Percentiles rank a stretch among this genome's conserved stretches.
phyloP scores from a whole-genome alignment of 208 protist genomes.

The Trypanosomatidae sp. region DNA sequence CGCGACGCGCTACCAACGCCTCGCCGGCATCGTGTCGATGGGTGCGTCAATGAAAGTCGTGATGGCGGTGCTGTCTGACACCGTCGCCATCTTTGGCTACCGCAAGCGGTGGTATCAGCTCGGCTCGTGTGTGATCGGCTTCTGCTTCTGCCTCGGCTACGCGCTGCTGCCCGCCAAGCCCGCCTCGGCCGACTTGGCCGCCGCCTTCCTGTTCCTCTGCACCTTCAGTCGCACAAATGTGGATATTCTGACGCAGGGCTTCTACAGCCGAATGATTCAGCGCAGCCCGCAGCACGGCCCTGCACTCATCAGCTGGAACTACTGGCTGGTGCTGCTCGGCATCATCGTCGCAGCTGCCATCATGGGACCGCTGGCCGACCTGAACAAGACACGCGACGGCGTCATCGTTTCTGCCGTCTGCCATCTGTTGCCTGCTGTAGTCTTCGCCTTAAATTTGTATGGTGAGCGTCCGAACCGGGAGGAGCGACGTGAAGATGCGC shows the following conservation, averaged over 20 bases:
- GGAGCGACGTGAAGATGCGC: conserved; percentile 47
- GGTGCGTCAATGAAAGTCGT: conserved; percentile 67
- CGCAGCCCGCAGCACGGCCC: conserved; percentile 38
- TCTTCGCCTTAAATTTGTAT: conserved; percentile 77
- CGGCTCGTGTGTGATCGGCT: conserved; percentile 45
- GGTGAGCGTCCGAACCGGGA: conserved; percentile 59
- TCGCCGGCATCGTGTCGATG: conserved; percentile 40
- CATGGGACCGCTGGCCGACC: conserved; percentile 60
- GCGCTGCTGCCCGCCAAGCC: conserved; percentile 39
- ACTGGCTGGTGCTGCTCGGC: conserved; percentile 62
- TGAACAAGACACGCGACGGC: conserved; percentile 33
- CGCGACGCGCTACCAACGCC: conserved; percentile 53
- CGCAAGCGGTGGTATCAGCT: conserved; percentile 78
- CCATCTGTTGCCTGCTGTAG: conserved; percentile 49
- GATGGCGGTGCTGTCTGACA: conserved; percentile 47
- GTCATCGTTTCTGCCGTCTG: conserved; percentile 49
- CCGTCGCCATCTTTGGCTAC: conserved; percentile 62
- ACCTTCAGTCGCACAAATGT: conserved; percentile 59
- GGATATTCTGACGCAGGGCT: conserved; percentile 78
- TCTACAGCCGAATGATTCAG: conserved; percentile 76
- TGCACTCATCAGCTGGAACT: conserved; percentile 72
- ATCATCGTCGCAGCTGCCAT: conserved; percentile 47
- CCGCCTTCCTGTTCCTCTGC: conserved; percentile 61
- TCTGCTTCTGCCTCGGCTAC: conserved; percentile 40
- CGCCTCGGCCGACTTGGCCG: conserved; percentile 40